Evolutionary conservation across 352 stramenopile species (phyloP).

Genomic region (Pythium insidiosum): DNA sequence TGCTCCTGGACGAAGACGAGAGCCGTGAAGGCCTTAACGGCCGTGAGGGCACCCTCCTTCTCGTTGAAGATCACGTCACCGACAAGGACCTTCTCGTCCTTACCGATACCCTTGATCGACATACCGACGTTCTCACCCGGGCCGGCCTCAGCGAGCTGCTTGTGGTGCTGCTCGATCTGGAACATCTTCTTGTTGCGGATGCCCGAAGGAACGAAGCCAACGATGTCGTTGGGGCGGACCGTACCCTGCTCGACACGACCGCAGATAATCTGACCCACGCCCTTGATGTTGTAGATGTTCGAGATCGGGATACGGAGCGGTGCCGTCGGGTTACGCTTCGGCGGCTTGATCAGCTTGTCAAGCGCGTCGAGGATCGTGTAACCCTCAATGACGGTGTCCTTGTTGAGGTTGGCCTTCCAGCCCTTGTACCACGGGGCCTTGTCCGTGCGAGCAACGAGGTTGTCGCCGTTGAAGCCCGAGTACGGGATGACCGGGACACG

Average conservation of each 20-base stretch:
- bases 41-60: constrained; percentile 31
- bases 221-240: constrained; percentile 46
- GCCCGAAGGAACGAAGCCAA: constrained; percentile 52
- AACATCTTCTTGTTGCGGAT: constrained; percentile 61
- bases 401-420: no score
- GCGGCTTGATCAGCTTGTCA: constrained; percentile 62
- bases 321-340: constrained; percentile 42
- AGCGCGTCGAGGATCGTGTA: no score
- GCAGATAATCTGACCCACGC: constrained; percentile 68
- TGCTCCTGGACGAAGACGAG: constrained; percentile 73
- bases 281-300: constrained; percentile 83
- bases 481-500: no score
- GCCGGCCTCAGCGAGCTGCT: constrained; percentile 40
- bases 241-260: constrained; percentile 67
- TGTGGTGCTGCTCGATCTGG: constrained; percentile 79
- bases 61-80: constrained; percentile 34
- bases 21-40: constrained; percentile 64
- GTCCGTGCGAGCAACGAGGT: no score
- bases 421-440: no score
- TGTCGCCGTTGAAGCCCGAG: no score
- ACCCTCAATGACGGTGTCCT: no score
- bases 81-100: constrained; percentile 61
- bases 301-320: constrained; percentile 59
- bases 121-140: constrained; percentile 76
- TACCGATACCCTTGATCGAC: constrained; percentile 70